Conservation (phyloP, 1,139 yeast species). For the Yamadazyma buinensis region DNA sequence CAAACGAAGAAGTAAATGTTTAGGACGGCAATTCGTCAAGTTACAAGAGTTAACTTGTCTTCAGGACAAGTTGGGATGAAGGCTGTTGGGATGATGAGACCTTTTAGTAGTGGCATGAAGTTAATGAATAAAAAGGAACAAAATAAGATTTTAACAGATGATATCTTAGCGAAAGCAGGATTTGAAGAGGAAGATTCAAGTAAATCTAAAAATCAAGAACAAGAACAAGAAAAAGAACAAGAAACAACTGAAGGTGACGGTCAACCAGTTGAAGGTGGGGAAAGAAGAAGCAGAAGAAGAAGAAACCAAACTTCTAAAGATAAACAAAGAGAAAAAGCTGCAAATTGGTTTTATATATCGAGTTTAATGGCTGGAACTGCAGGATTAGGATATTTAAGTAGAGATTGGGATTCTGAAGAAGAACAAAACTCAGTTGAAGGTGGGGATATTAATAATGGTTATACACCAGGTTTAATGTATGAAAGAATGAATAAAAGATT, state of each 20-base stretch:
- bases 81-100: no score
- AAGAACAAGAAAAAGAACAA: conserved; percentile 4
- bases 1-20: no score
- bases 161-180: conserved; percentile 79
- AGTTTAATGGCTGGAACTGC: conserved; percentile 59
- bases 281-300: conserved; percentile 33
- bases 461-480: conserved; percentile 61
- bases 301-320: conserved; percentile 61
- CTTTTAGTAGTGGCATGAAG: no score
- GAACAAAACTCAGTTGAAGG: conserved; percentile 51
- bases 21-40: no score
- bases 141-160: conserved; percentile 72
- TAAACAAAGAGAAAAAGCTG: conserved; percentile 55
- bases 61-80: no score
- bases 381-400: conserved; percentile 70
- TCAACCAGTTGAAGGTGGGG: neutral
- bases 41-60: no score
- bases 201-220: conserved; percentile 7
- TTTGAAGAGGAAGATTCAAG: conserved; percentile 43
- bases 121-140: no score
- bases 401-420: conserved; percentile 86
- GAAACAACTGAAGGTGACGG: conserved; percentile 4
- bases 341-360: conserved; percentile 64
- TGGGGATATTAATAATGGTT: conserved; percentile 63
- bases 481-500: conserved; percentile 69